Base-by-base conservation (phyloP, 1,284 basidiomycete species). In the Microbotryum lychnidis-dioicae region DNA sequence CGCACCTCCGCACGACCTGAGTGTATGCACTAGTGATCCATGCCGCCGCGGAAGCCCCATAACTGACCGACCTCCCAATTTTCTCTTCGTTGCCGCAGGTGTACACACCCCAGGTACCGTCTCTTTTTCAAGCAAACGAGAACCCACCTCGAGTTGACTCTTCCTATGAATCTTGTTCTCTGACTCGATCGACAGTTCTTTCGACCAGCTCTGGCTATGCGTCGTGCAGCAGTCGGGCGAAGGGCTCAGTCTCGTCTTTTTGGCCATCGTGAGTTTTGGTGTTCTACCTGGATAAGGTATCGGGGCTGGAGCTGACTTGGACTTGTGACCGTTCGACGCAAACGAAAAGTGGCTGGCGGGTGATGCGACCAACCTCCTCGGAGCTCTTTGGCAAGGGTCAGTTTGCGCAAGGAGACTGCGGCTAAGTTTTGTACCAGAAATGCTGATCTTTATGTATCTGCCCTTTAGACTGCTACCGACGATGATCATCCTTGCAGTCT, bases 201-300 rank as follows among this genome's bases (percentile, higher is more conserved):
- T 65, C 47, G 69, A 70, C 44, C 71, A 72, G 68, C 62, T 72
- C 14, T 55, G 65, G 46, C 55, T 68, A 14, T 70, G 69, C 67
- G 56, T 64, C 56, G 61, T 59, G 18, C 64, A 69, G 21, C 65
- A 71, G 53, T 64, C 62, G 27, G 71, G 71, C 29, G 71, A 72
- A 58, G 63, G 63, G 1, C 60, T 72, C 8, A 63, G 60, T 10
- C 58, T 72, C 44, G 58, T 71, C 29, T 72, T 72, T 64, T 52
- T 72, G 23, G 25, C 60, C 49, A 72, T 72, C 54, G 69, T 70
- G 47, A 23, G 69, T 64, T 31, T 25, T 23, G 23, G 6, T 7
- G 37, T 20, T 48, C n/a, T 20, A 25, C 21, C 20, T 25, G 16
- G 25, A 21, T 20, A 12, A 33, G 18, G 31, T 21, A 29, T 50